Base-by-base conservation (phyloP, 1,284 basidiomycete genomes). In the Ceratobasidium papillatum region DNA sequence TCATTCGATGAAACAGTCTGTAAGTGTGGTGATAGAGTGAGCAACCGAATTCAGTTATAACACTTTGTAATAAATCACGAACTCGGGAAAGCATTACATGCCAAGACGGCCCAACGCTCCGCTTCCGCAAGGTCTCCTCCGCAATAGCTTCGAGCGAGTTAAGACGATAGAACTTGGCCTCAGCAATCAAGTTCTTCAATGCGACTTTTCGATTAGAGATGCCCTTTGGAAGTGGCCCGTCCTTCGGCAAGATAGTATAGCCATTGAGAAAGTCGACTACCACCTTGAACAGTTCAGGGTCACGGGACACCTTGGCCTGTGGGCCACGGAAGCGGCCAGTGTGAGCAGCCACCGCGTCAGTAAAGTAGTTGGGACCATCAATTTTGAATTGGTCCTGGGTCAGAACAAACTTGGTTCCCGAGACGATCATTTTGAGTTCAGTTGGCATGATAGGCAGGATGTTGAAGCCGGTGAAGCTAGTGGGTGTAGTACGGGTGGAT, bases 51-150 rank as follows among this genome's bases (percentile, higher is more conserved):
- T 27, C 3, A 27, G 22, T n/a, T n/a, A n/a, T n/a, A n/a, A 52
- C 5, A 52, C 7, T 47, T 41, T 49, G 9, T 11, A 49, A 52
- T 5, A 52, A 27, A 17, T n/a, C 22, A 52, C 51, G 4, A 2
- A 52, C 51, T 4, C 51, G 51, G 27, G 51, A 52, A 30, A 52
- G 51, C 51, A 52, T 52, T 30, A 52, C 51, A 30, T 52, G 51
- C 51, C 51, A 52, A 30, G 51, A 52, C 7, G 51, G 22, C 22
- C 51, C 51, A 17, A 52, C 14, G 5, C 27, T 30, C 19, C n/a
- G 51, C 51, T 52, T 52, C 51, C 27, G n/a, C 51, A 25, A 52
- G 25, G 27, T 52, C 51, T 52, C 51, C 27, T 30, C 51, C 14
- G 51, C 51, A 30, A 52, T 52, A 2, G 51, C 25, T 17, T 52